Evolutionary conservation across 2,329 filamentous ascomycete genomes (phyloP), one percentile per base, ranked within the genome.

Genomic region (Xylariaceae sp.): DNA sequence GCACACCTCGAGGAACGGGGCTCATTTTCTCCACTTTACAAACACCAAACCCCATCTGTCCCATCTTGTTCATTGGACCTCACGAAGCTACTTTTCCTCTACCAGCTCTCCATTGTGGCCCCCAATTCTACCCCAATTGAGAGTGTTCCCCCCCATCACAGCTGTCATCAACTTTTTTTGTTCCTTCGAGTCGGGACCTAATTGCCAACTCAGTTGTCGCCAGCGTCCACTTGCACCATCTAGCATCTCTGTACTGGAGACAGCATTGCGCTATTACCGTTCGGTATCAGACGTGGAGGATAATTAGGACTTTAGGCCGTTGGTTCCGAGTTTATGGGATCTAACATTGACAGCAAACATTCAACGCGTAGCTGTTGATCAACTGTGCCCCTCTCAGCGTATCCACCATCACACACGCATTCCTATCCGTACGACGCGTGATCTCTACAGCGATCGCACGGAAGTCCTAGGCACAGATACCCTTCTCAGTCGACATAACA

Each of bases 121-220:
- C 70, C 69, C 70, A 71, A 72, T 68, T 70, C 67, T 71, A 69
- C 69, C 69, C 70, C 69, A 72, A 73, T 70, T 67, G 61, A 65
- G 43, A 60, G 52, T 63, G 33, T 67, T 40, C 66, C 70, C 69
- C 69, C 68, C 69, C 69, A 71, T 71, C 67, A 50, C 60, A 59
- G 43, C 43, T 55, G 58, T 58, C 48, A 45, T 23, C 40, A 56
- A 55, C 53, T 58, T 65, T 67, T 47, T 46, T 54, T 58, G 57
- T 61, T 54, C 41, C 53, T 51, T 56, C 41, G 37, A 24, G 19
- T 61, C 37, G 56, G 63, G 56, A 63, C 61, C 57, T 60, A 58
- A 62, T 67, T 51, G 54, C 64, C 66, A 63, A 62, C 58, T 49
- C 60, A 60, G 46, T 61, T 56, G 47, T 65, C 66, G 59, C 56